Evolutionary conservation across 1,284 basidiomycete species (phyloP).

Genomic region (Puccinia sorghi): DNA sequence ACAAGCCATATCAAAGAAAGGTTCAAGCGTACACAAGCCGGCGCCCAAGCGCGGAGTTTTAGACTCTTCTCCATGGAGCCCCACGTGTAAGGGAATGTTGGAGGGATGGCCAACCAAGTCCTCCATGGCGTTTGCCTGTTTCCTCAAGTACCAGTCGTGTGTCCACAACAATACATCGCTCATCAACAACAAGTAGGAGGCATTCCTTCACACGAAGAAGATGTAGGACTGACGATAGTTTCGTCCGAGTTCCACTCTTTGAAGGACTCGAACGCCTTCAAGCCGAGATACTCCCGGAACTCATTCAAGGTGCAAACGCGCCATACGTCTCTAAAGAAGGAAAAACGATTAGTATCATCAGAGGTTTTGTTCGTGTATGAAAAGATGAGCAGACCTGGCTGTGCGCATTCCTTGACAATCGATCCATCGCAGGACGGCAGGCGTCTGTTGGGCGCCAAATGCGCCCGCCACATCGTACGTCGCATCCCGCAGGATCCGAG

Average conservation of each 20-base stretch:
- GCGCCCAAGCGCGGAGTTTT: constrained; percentile 40
- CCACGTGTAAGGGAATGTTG: constrained; percentile 47
- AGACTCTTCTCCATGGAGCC: constrained; percentile 47
- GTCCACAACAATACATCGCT: no score
- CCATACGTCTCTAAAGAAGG: constrained; percentile 42
- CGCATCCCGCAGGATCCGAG: constrained; percentile 35
- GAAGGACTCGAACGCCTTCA: constrained; percentile 41
- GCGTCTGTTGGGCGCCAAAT: constrained; percentile 37
- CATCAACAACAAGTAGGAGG: neutral
- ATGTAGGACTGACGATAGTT: constrained; percentile 5
- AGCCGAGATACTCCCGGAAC: constrained; percentile 35
- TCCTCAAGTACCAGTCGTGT: no score
- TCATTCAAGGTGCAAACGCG: constrained; percentile 45
- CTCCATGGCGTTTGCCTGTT: constrained; percentile 45
- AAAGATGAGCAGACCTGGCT: constrained; percentile 32
- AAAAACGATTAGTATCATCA: neutral
- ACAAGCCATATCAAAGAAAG: no score
- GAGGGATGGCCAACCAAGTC: constrained; percentile 47
- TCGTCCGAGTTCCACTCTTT: constrained; percentile 48
- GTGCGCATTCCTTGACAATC: constrained; percentile 50
- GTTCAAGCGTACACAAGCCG: constrained; percentile 11
- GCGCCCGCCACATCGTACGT: constrained; percentile 47
- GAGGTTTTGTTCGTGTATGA: neutral
- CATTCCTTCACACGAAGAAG: neutral
- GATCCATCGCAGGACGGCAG: constrained; percentile 41